phyloP scores from a whole-genome alignment of 192 early-diverging fungal species.

The Backusella luteola region DNA sequence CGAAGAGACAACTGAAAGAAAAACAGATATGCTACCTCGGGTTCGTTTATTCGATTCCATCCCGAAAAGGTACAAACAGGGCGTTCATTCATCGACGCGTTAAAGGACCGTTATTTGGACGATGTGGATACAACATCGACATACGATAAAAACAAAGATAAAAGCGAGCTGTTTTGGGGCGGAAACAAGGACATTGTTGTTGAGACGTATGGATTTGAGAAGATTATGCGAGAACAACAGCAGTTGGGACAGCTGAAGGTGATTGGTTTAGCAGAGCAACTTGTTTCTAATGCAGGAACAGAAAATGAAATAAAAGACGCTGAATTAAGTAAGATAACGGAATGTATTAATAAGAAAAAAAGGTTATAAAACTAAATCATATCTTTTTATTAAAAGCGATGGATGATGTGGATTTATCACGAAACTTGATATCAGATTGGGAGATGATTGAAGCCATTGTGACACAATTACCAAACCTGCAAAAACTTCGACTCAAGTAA shows the following conservation, averaged over 20 bases:
- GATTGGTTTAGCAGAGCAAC: slow-evolving; percentile 24
- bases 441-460: slow-evolving; percentile 45
- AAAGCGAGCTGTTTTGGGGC: slow-evolving; percentile 33
- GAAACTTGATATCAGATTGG: slow-evolving; percentile 51
- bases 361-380: background rate
- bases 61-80: slow-evolving; percentile 45
- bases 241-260: slow-evolving; percentile 17
- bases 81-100: slow-evolving; percentile 36
- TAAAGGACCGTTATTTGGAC: slow-evolving; percentile 45
- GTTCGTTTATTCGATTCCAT: slow-evolving; percentile 52
- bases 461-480: slow-evolving; percentile 39
- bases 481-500: slow-evolving; percentile 50
- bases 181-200: slow-evolving; percentile 49
- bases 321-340: slow-evolving; percentile 35
- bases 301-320: slow-evolving; percentile 38
- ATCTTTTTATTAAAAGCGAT: slow-evolving; percentile 33
- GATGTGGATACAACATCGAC: slow-evolving; percentile 7
- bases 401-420: slow-evolving; percentile 53
- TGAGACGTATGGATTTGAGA: slow-evolving; percentile 54
- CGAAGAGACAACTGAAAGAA: background rate
- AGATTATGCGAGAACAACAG: slow-evolving; percentile 41
- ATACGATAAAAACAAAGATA: slow-evolving; percentile 27
- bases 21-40: slow-evolving; percentile 41
- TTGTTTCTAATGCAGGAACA: slow-evolving; percentile 3
- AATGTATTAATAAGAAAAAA: too few relatives aligned